phyloP scores from a whole-genome alignment of 2,329 filamentous ascomycete genomes.

The Penicillium expansum region DNA sequence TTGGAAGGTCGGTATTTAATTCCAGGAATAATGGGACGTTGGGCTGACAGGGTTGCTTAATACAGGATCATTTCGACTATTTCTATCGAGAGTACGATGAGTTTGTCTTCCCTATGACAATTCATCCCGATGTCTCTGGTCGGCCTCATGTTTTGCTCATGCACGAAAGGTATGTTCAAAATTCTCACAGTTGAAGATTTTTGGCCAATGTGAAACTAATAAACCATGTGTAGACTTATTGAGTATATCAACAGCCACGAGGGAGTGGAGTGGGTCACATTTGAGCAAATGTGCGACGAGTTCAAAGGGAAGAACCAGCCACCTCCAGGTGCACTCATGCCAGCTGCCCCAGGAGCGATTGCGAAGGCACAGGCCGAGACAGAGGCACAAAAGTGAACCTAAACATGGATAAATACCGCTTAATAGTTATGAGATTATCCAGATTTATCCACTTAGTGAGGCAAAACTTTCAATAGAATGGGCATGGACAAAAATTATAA shows the following conservation, averaged over 20 bases:
- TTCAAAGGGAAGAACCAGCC: constrained; percentile 25
- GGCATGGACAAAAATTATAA: neutral
- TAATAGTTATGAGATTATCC: no score
- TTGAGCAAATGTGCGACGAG: constrained; percentile 28
- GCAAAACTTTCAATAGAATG: neutral
- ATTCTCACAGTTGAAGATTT: no score
- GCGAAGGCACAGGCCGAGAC: neutral
- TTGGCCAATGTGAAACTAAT: constrained; percentile 7
- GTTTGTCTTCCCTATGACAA: constrained; percentile 73
- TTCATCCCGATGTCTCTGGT: constrained; percentile 71
- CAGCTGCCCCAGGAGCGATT: constrained; percentile 4
- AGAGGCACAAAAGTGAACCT: neutral
- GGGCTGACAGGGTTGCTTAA: neutral
- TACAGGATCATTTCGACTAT: constrained; percentile 60
- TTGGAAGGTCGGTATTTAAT: constrained; percentile 39
- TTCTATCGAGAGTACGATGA: constrained; percentile 75
- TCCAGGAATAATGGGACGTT: accelerated
- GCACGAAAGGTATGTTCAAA: constrained; percentile 59
- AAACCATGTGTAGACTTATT: constrained; percentile 17
- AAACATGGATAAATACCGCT: neutral
- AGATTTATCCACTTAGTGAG: neutral
- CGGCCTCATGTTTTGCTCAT: constrained; percentile 71
- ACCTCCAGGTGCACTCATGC: constrained; percentile 22
- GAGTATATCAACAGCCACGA: constrained; percentile 31
- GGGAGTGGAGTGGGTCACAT: constrained; percentile 29